phyloP scores from a whole-genome alignment of 192 early-diverging fungal species.

The Glomus cerebriforme region DNA sequence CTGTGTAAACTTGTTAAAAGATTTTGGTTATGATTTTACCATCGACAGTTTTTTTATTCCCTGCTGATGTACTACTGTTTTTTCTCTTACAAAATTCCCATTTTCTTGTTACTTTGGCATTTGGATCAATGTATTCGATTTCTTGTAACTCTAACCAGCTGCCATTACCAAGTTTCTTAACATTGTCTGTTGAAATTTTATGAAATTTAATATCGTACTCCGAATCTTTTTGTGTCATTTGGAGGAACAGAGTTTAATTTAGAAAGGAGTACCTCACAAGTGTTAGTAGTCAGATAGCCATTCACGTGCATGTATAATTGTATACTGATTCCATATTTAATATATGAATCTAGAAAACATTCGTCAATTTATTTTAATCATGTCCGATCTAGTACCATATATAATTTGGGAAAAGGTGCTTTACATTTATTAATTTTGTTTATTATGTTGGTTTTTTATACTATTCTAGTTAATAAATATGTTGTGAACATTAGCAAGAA shows the following conservation, averaged over 20 bases:
- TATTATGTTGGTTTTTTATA: background rate
- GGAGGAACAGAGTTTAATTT: too few relatives aligned
- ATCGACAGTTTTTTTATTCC: constrained; percentile 29
- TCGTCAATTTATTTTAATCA: background rate
- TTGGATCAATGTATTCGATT: constrained; percentile 40
- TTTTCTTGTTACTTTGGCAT: constrained; percentile 31
- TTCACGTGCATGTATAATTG: background rate
- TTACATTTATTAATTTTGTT: background rate
- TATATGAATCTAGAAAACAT: background rate
- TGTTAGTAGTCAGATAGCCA: background rate
- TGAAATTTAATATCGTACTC: background rate
- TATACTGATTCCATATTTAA: background rate
- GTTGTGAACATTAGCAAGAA: constrained; percentile 59
- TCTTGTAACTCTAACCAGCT: constrained; percentile 46
- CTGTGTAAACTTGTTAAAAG: background rate
- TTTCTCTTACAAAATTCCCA: constrained; percentile 42
- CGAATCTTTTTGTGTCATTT: background rate
- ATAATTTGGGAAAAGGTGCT: constrained; percentile 33
- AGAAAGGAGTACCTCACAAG: too few relatives aligned
- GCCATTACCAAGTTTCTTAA: constrained; percentile 34
- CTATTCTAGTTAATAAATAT: background rate
- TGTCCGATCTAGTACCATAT: constrained; percentile 20
- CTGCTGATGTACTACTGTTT: background rate
- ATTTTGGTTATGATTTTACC: constrained; percentile 19
- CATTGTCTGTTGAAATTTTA: background rate